Evolutionary conservation across 306 rosid species (phyloP).

Genomic region (Lupinus albus): DNA sequence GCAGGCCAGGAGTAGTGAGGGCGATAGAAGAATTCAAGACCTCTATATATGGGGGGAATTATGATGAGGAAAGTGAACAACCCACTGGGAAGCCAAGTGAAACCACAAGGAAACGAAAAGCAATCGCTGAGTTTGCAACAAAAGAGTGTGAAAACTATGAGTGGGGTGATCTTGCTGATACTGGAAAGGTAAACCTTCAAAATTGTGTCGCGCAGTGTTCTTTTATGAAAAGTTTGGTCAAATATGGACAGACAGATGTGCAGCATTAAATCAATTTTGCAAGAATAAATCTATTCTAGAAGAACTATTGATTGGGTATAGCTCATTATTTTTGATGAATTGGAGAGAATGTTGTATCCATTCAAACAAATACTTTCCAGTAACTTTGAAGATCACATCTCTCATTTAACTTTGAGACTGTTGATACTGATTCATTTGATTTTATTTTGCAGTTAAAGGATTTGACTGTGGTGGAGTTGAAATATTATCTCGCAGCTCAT

Average conservation of each 20-base stretch:
- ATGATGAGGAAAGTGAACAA: conserved; percentile 56
- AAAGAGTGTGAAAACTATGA: conserved; percentile 65
- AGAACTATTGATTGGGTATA: background rate
- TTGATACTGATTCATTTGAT: conserved; percentile 24
- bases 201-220: conserved; percentile 23
- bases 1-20: conserved; percentile 76
- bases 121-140: conserved; percentile 59
- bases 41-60: conserved; percentile 77
- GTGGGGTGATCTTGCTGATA: conserved; percentile 84
- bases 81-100: conserved; percentile 56
- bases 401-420: background rate
- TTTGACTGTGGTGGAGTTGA: conserved; percentile 72
- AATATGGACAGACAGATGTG: conserved; percentile 34
- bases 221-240: conserved; percentile 9
- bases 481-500: conserved; percentile 70
- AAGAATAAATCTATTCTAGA: background rate
- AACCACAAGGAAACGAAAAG: conserved; percentile 72
- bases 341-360: background rate
- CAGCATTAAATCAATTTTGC: conserved; percentile 17
- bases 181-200: conserved; percentile 70
- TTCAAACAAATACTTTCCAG: background rate
- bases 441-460: conserved; percentile 81
- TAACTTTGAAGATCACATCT: too few species aligned
- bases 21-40: conserved; percentile 80
- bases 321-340: background rate